Conservation (phyloP, 2,329 filamentous ascomycete species). For the Neurospora crassa region DNA sequence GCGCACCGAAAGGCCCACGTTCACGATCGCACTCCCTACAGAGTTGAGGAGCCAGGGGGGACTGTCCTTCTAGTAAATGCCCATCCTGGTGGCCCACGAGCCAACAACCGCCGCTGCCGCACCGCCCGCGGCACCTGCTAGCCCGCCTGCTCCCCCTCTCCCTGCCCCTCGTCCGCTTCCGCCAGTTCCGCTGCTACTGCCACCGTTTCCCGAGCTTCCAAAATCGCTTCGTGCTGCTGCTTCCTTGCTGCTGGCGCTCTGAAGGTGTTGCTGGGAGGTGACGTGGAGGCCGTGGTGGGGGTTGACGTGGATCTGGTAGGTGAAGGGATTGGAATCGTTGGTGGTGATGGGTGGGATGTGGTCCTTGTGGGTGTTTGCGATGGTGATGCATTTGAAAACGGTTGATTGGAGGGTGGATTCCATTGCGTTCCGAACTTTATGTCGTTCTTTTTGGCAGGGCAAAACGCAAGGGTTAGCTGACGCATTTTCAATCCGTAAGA, state of each 20-base stretch:
- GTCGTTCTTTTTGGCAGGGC: constrained; percentile 50
- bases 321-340: constrained; percentile 85
- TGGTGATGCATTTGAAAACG: constrained; percentile 79
- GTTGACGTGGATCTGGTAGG: constrained; percentile 85
- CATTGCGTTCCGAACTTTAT: constrained; percentile 84
- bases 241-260: neutral
- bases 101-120: constrained; percentile 2
- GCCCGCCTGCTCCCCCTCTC: neutral
- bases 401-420: constrained; percentile 80
- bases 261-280: neutral
- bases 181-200: neutral
- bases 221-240: constrained; percentile 6
- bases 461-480: neutral
- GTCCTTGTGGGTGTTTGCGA: constrained; percentile 81
- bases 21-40: neutral
- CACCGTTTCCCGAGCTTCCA: neutral
- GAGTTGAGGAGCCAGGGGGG: neutral
- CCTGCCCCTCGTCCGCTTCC: neutral
- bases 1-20: neutral
- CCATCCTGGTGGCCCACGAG: constrained; percentile 70
- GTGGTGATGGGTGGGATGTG: constrained; percentile 97
- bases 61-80: constrained; percentile 48
- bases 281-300: constrained; percentile 53
- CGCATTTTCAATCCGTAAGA: no score
- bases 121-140: neutral